Base-by-base conservation (phyloP, 768 basidiomycete species). In the Postia placenta region DNA sequence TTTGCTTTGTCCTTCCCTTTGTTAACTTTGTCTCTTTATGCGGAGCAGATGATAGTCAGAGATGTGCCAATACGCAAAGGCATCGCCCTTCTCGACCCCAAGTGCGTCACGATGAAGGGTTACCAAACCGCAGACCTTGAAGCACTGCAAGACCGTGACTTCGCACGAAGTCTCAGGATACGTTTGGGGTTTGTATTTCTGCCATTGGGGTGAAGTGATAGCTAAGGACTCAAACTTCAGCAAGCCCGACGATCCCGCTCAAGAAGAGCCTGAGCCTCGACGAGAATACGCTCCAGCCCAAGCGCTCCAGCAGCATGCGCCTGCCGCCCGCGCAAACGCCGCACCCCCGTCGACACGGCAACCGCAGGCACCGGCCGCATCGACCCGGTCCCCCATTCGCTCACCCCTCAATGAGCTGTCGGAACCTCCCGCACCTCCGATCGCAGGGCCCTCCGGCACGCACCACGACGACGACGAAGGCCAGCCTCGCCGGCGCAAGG, bases 71-170 rank as follows among this genome's bases (percentile, higher is more conserved):
- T 91, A 24, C 78, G 83, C 19, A 72, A 78, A 33, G 89, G 88
- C 4, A 79, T 85, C 41, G 85, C 84, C 0, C 83, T 87, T 49
- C 79, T 97, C 5, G 84, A 91, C 56, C 88, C 90, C 1, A 66
- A 68, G 5, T 83, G 78, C 24, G 73, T 88, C 5, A 69, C 67
- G 2, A 60, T 87, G 49, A 72, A 81, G 52, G 86, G 83, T 0
- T 73, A 83, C 50, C 69, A 70, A 47, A 79, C 79, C 5, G 80
- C 79, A 24, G 87, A 90, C 40, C 74, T 82, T 22, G 82, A 92
- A 37, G 69, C 55, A 2, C 57, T 74, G 19, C 83, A 81, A 45
- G 74, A 77, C 24, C 62, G 63, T 1, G 69, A 82, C 47, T 91
- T 96, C 60, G 68, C 79, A 9, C 71, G 74, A 37, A 73, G 77